Percentiles rank a stretch among this genome's conserved stretches.
phyloP scores from a whole-genome alignment of 2,329 filamentous ascomycete genomes.

The Cladorrhinum sp. region DNA sequence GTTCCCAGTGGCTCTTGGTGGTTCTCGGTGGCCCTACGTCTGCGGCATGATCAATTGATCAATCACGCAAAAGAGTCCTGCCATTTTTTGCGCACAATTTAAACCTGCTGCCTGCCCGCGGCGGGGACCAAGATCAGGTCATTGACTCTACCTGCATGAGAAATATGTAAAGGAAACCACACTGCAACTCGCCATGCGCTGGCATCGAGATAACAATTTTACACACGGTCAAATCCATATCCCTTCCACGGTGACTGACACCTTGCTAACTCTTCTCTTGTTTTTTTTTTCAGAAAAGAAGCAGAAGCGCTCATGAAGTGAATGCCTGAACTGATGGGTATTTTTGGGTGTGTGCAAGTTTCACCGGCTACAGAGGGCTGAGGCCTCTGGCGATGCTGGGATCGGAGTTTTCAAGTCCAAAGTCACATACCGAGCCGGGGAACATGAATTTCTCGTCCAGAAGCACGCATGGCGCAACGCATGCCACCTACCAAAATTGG shows the following conservation, averaged over 20 bases:
- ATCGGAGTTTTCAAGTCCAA: slow-evolving; percentile 4
- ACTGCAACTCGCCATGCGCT: not conserved
- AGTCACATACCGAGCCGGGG: not conserved
- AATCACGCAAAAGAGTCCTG: not conserved
- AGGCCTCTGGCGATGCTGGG: not conserved
- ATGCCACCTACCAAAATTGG: not conserved
- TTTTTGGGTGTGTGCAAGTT: not conserved
- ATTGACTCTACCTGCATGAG: not conserved
- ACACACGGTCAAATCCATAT: not conserved
- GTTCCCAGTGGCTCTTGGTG: not conserved
- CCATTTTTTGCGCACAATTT: not conserved
- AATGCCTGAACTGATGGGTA: not conserved
- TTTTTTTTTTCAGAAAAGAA: not conserved
- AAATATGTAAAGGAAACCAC: not conserved
- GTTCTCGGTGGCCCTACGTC: no score
- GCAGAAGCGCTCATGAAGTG: not conserved
- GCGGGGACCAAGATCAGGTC: not conserved
- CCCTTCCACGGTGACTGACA: no score
- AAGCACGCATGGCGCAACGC: not conserved
- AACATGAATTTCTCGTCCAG: not conserved
- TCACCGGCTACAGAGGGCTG: not conserved
- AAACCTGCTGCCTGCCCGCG: not conserved
- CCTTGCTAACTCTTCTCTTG: not conserved
- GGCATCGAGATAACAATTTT: not conserved
- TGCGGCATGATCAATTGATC: not conserved